Base-by-base conservation (phyloP, 208 protist species). In the Herpetomonas tarakana region DNA sequence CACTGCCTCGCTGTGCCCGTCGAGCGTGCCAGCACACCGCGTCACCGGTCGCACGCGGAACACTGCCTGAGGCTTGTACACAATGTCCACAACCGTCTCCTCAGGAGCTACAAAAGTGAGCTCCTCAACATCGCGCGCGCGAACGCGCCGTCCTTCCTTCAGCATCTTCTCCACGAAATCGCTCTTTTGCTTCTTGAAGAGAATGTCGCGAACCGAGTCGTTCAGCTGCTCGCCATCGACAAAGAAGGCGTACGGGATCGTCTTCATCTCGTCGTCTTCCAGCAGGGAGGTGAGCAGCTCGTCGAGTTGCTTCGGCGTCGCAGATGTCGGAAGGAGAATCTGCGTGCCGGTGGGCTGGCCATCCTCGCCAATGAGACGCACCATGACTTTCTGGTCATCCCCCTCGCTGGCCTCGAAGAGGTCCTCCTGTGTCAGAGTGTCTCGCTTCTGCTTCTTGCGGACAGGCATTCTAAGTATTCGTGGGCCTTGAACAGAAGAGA, bases 31-130 rank as follows among this genome's bases (percentile, higher is more conserved):
- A 12, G 96, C 79, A 57, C 96, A 99, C 29, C 96, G 82, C 28
- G 97, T 98, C 11, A 99, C 96, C 18, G 97, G 78, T 14, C 86
- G 77, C 14, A 99, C 97, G 35, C 86, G 82, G 74, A 99, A 99
- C n/a, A 98, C 83, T 2, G 97, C 96, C 70, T 99, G 98, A 47
- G 98, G 98, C 65, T 91, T 89, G 81, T 95, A 98, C 28, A 82
- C 64, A 56, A 98, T 95, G 25, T 92, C 74, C 9, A 96, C 74
- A 47, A 87, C 76, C 28, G 81, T 85, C 70, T 97, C 91, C 65
- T 92, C 86, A 35, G 86, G 86, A 16, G 79, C 52, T 29, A 76
- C 75, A 72, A 96, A 94, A 44, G 76, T 62, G 29, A 92, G 65
- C 55, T 82, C 83, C 25, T 92, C 84, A 39, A 94, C 79, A 58